Evolutionary conservation across 305 asterid genomes (phyloP), one percentile per base, ranked within the genome.

Genomic region (Fraxinus floribunda): DNA sequence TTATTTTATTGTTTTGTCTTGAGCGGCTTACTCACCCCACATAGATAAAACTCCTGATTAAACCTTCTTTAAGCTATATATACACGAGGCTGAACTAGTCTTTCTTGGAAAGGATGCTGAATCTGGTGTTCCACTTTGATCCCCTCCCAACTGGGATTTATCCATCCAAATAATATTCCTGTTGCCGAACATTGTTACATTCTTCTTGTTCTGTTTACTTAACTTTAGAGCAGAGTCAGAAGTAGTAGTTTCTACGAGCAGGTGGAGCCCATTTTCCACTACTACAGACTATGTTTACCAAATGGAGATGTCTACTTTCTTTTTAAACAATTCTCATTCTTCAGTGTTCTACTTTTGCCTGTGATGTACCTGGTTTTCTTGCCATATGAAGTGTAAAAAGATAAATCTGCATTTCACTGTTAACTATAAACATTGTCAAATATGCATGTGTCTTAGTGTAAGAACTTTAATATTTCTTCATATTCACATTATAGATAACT

Each of bases 321-420:
- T 68, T 55, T 55, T 55, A n/a, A 60, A 38, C 70, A 71, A 35
- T 20, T 55, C 46, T 36, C 18, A 18, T 5, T 30, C 74, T 29
- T 64, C 35, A 3, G 6, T 38, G 1, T 22, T 3, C 60, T 52
- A 35, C 71, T 16, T 72, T 55, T 39, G 35, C 83, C 60, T 83
- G 57, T 2, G 44, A 71, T 79, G 70, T 20, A 55, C 7, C 34
- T 71, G 9, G 35, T 39, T 83, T 70, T 83, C 81, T 73, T 80
- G 64, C 79, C 41, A 73, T 46, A 35, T 36, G 36, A 13, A 18
- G 75, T 70, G 78, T 55, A 13, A 64, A 64, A 64, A 8, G 35
- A 62, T 24, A 66, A 82, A 70, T 82, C 26, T 49, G 41, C 16
- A 49, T 24, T 72, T 41, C 34, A 34, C 34, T 66, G 30, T 41